Percentiles rank a stretch among this genome's conserved stretches.
phyloP scores from a whole-genome alignment of 2,329 filamentous ascomycete species.

The Pseudogymnoascus sp. region DNA sequence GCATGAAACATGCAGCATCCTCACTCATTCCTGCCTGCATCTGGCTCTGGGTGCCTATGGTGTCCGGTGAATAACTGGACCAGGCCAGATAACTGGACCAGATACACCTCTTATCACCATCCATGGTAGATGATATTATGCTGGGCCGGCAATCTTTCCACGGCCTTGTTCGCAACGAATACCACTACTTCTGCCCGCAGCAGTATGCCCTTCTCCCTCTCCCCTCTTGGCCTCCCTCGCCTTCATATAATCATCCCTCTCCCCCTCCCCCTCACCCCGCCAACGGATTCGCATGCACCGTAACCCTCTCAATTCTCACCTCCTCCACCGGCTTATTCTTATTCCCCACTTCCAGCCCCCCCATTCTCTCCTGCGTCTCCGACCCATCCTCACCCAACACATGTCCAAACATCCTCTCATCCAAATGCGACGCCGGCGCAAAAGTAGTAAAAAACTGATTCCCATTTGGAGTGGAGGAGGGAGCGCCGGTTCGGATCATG shows the following conservation, averaged over 20 bases:
- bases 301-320: conserved; percentile 60
- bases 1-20: background rate
- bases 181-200: background rate
- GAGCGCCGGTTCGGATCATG: conserved; percentile 71
- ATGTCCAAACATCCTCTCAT: conserved; percentile 76
- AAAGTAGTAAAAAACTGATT: conserved; percentile 79
- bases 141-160: background rate
- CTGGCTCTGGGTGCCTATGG: background rate
- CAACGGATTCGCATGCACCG: conserved; percentile 72
- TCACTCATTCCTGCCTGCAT: background rate
- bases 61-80: background rate
- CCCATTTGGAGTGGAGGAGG: conserved; percentile 57
- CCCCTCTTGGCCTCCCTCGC: background rate
- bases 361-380: conserved; percentile 62
- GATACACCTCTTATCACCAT: background rate
- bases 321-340: conserved; percentile 66
- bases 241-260: background rate
- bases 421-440: conserved; percentile 70
- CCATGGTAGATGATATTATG: background rate
- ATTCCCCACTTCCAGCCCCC: conserved; percentile 66
- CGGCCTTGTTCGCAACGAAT: background rate
- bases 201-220: background rate
- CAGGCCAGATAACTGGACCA: background rate
- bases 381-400: conserved; percentile 58
- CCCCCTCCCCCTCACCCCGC: conserved; percentile 33